Evolutionary conservation across 1,284 basidiomycete genomes (phyloP).

Genomic region (Ustilago curta): DNA sequence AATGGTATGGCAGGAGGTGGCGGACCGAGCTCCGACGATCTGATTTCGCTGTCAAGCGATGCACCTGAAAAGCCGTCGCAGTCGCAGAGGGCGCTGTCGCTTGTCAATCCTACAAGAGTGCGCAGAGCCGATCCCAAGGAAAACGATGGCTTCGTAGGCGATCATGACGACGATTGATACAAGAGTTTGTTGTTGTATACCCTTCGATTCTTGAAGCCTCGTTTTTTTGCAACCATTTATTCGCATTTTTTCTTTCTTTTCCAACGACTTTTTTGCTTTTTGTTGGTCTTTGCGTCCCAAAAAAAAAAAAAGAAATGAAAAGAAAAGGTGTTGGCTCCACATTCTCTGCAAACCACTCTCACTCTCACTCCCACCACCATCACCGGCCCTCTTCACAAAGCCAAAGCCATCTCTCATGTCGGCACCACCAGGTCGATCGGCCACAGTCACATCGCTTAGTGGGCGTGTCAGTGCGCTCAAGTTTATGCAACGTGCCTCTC

Average conservation of each 20-base stretch:
- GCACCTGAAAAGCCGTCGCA: neutral
- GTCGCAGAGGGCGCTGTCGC: slow-evolving; percentile 19
- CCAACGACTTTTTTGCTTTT: too few species aligned
- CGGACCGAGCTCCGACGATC: slow-evolving; percentile 25
- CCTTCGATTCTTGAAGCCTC: neutral
- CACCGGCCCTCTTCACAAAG: neutral
- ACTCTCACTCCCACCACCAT: slow-evolving; percentile 13
- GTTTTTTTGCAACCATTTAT: slow-evolving; percentile 3
- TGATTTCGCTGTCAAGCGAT: neutral
- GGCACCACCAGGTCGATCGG: slow-evolving; percentile 40
- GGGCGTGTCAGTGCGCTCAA: slow-evolving; percentile 51
- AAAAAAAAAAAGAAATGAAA: neutral
- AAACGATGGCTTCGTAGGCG: slow-evolving; percentile 39
- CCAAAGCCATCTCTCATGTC: slow-evolving; percentile 15
- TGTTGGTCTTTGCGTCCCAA: too few species aligned
- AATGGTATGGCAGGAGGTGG: neutral
- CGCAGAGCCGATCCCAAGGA: slow-evolving; percentile 32
- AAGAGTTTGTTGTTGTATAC: neutral
- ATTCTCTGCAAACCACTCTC: neutral
- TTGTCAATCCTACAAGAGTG: slow-evolving; percentile 43
- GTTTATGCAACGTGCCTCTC: slow-evolving; percentile 51
- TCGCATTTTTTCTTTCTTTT: neutral
- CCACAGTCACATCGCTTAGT: slow-evolving; percentile 45
- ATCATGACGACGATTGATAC: slow-evolving; percentile 10
- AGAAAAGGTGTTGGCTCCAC: slow-evolving; percentile 6